Base-by-base conservation (phyloP, 805 yeast genomes). In the Metschnikowia cubensis region DNA sequence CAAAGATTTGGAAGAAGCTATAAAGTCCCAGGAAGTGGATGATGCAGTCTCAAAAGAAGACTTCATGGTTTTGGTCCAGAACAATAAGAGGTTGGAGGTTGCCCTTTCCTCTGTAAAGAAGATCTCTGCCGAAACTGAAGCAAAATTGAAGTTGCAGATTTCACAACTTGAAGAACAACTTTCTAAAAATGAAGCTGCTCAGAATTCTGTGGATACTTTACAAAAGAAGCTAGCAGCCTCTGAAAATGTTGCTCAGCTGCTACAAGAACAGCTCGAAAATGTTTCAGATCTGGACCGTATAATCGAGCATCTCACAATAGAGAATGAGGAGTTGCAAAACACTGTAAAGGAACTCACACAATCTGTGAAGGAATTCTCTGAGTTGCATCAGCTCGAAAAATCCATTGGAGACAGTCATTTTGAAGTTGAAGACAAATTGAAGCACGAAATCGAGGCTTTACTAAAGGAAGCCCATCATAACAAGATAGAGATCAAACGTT, bases 351-450 rank as follows among this genome's bases (percentile, higher is more conserved):
- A 52, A 2, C 58, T 80, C n/a, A 63, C 67, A 22, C 50, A 53
- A 3, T 70, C 77, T 2, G 59, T 83, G 0, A 59, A 65, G 1
- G 83, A 79, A 20, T 60, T 80, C 20, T 77, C 75, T 37, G 82
- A 79, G 50, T 55, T 83, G 32, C 77, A 76, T 49, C 73, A 70
- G 31, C 59, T 83, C 13, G 81, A 82, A 48, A 69, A 65, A 38
- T 79, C 78, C 42, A 63, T 83, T 31, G 84, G 81, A 48, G 73
- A 71, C 10, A 66, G 63, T 38, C 82, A 76, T 48, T 29, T 58
- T 1, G 71, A 65, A 20, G 65, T 77, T 0, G 83, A 81, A 51
- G 50, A 53, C 3, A 25, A 37, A 14, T 41, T 53, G 7, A 36
- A 44, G n/a, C 33, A 6, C 7, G 50, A 51, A 39, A 22, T 43